phyloP scores from a whole-genome alignment of 305 asterid genomes.

The Fraxinus baroniana region DNA sequence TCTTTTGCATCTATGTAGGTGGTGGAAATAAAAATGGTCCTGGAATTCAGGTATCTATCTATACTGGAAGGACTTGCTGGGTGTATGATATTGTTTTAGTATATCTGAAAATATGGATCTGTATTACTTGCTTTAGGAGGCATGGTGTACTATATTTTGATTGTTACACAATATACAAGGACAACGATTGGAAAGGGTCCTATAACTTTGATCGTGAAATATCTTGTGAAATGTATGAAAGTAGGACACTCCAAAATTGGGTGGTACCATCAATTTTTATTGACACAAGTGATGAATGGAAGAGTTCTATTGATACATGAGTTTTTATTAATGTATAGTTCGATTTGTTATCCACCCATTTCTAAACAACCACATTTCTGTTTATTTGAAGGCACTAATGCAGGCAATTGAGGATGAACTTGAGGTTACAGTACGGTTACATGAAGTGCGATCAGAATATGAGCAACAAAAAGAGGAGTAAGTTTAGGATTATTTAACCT shows the following conservation, averaged over 20 bases:
- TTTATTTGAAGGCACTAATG: constrained; percentile 57
- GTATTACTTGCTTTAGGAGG: not conserved
- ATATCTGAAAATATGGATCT: not conserved
- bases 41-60: constrained; percentile 65
- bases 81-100: not conserved
- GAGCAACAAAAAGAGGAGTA: constrained; percentile 95
- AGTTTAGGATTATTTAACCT: constrained; percentile 25
- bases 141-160: not conserved
- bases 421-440: constrained; percentile 89
- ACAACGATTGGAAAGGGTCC: not conserved
- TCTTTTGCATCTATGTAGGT: constrained; percentile 31
- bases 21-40: constrained; percentile 60
- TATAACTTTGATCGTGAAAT: not conserved
- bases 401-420: constrained; percentile 92
- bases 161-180: not conserved
- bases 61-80: constrained; percentile 6
- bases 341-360: constrained; percentile 8
- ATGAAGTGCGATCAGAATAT: constrained; percentile 90
- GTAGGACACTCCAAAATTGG: not conserved
- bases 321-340: not conserved
- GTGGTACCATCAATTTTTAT: not conserved
- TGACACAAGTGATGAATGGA: not conserved
- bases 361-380: constrained; percentile 22
- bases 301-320: not conserved
- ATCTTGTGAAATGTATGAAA: constrained; percentile 1